Evolutionary conservation across 1,284 basidiomycete genomes (phyloP), one percentile per base, ranked within the genome.

Genomic region (Cystobasidium pallidum): DNA sequence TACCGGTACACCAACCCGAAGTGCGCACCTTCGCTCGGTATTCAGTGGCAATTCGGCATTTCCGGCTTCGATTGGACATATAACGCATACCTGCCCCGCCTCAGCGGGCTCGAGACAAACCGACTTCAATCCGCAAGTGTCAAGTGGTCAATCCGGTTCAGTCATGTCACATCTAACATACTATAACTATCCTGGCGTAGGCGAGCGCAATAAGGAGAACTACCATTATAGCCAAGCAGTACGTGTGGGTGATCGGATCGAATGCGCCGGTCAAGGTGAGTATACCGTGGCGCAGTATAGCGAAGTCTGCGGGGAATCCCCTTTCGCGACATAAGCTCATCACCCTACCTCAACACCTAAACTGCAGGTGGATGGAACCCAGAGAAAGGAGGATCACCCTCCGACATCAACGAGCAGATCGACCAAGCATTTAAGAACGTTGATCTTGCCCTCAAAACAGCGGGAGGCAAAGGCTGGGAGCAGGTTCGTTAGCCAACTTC

Each of bases 391-490:
- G 66, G 57, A 26, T 54, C 77, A 54, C 28, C 62, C 64, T 17
- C 47, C 4, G 74, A 76, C 21, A 73, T 77, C 39, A 70, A 75
- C 24, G 70, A 39, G 21, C 77, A 80, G 74, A 77, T 79, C 66
- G 76, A 77, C 30, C 74, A 79, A 64, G 78, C 77, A 0, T 78
- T 79, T 66, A 63, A 59, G 57, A 77, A 77, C 65, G 77, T 78
- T 47, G 74, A 79, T 15, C 32, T 75, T 11, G 72, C 74, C 7
- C 72, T 80, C 0, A 70, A 70, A 15, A 65, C 55, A 1, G 77
- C 77, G 0, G 79, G 78, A 10, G 77, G 76, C 2, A 78, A 75
- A 24, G 78, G 78, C 0, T 78, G 76, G 76, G 65, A 72, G 6
- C 75, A 78, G 70, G 78, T 77, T 78, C 13, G 59, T 39, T n/a